Evolutionary conservation across 257 asterid genomes (phyloP), one percentile per base, ranked within the genome.

Genomic region (Coffea eugenioides): DNA sequence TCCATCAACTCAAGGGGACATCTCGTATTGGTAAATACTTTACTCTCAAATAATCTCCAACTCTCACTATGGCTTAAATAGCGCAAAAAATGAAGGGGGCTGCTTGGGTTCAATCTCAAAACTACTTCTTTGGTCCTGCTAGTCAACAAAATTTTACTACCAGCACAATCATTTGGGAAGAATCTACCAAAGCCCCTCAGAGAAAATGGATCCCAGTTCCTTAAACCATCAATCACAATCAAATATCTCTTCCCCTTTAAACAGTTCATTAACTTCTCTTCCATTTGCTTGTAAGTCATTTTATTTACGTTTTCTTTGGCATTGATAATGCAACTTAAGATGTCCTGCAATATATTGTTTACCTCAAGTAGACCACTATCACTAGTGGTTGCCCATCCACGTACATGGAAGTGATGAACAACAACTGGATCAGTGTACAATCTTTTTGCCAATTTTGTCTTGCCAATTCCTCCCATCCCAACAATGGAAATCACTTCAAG

Each of bases 221-320:
- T 9, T 39, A 70, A 20, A 70, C 20, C 54, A 70, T 70, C 74
- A 41, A 70, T 18, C 2, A 70, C 52, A 70, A 70, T 43, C 13
- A 71, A 54, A 46, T 71, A 71, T 31, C 14, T 71, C 61, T 39
- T 25, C 27, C 23, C 75, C 75, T 71, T 71, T 15, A 71, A 31
- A 9, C 20, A 49, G 13, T 39, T 71, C 34, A 4, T 21, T 15
- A 54, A 49, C 61, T 71, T 71, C 41, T 45, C 75, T 31, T 13
- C 16, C 34, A 71, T 43, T 16, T 71, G 36, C 12, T 71, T 9
- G 0, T 9, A 8, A 46, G 27, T 71, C 75, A 71, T 45, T 21
- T 71, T 16, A 23, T 46, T 20, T 13, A 45, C 20, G 23, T 25
- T 20, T 5, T 59, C 65, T 20, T 59, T 59, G 20, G 21, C 65